phyloP scores from a whole-genome alignment of 2,329 filamentous ascomycete species.

The Exophiala sp. region DNA sequence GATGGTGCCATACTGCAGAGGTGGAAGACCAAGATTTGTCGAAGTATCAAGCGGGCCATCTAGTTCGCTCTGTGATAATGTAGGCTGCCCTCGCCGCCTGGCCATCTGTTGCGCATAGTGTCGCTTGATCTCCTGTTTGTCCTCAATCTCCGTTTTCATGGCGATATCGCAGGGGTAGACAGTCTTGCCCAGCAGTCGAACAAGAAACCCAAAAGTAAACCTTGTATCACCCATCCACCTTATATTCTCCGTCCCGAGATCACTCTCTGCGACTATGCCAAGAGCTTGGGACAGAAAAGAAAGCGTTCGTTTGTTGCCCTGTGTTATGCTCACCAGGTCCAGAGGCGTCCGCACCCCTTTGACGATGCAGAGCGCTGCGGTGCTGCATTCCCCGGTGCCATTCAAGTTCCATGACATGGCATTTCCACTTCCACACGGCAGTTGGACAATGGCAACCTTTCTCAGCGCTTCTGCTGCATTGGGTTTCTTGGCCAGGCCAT shows the following conservation, averaged over 20 bases:
- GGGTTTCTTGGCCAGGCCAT: constrained; percentile 70
- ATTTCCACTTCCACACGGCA: constrained; percentile 92
- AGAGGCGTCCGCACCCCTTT: constrained; percentile 81
- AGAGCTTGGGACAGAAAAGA: constrained; percentile 89
- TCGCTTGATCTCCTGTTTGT: constrained; percentile 66
- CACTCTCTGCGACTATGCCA: constrained; percentile 82
- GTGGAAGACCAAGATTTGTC: constrained; percentile 54
- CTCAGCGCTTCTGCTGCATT: constrained; percentile 69
- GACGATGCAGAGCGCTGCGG: constrained; percentile 75
- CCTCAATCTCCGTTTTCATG: constrained; percentile 71
- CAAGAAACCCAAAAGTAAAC: constrained; percentile 79
- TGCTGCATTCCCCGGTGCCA: constrained; percentile 66
- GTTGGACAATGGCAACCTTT: constrained; percentile 73
- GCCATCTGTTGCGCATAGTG: constrained; percentile 57
- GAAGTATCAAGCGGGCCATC: constrained; percentile 32
- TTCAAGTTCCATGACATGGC: constrained; percentile 86
- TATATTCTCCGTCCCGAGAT: constrained; percentile 82
- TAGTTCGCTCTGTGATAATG: constrained; percentile 34
- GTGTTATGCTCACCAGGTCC: constrained; percentile 82
- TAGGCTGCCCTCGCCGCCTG: constrained; percentile 35
- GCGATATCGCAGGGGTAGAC: constrained; percentile 86
- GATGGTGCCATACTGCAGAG: constrained; percentile 71
- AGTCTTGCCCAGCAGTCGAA: constrained; percentile 66
- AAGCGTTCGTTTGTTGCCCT: constrained; percentile 65
- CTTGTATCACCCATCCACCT: constrained; percentile 86